Conservation (phyloP, 1,139 yeast genomes). For the Hemisphaericaspora subhashii region DNA sequence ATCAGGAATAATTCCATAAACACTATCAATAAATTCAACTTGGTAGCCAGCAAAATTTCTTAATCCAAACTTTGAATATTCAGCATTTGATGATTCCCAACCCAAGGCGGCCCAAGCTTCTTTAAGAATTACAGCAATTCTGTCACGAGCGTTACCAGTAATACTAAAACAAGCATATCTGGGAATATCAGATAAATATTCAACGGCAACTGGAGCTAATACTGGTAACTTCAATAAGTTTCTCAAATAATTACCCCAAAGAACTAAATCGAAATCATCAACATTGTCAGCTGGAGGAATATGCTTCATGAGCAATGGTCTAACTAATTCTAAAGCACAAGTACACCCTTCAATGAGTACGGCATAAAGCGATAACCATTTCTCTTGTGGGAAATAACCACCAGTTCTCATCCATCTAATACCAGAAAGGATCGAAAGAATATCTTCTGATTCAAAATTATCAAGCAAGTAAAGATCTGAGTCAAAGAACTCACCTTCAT, state of each 20-base stretch:
- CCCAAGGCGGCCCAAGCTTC: conserved; percentile 77
- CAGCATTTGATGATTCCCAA: conserved; percentile 63
- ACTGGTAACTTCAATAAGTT: conserved; percentile 55
- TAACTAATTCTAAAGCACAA: conserved; percentile 56
- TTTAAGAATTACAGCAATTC: conserved; percentile 56
- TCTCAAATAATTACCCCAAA: conserved; percentile 69
- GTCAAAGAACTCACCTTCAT: conserved; percentile 35
- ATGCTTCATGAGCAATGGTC: conserved; percentile 55
- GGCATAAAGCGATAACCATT: conserved; percentile 70
- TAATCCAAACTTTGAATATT: conserved; percentile 59
- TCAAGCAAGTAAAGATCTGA: conserved; percentile 33
- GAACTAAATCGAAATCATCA: conserved; percentile 49
- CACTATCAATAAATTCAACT: conserved; percentile 56
- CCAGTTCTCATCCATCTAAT: conserved; percentile 59
- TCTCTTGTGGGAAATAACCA: conserved; percentile 62
- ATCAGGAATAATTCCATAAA: conserved; percentile 61
- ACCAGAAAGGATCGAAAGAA: conserved; percentile 51
- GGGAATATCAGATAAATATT: conserved; percentile 70
- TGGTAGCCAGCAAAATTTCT: conserved; percentile 72
- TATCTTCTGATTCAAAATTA: conserved; percentile 41
- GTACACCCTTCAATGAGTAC: conserved; percentile 61
- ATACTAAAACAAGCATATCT: conserved; percentile 68
- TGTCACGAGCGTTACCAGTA: conserved; percentile 62
- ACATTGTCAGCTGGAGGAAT: conserved; percentile 55
- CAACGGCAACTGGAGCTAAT: conserved; percentile 58